Conservation (phyloP, 345 rosid genomes). For the Diplotaxis tenuifolia region DNA sequence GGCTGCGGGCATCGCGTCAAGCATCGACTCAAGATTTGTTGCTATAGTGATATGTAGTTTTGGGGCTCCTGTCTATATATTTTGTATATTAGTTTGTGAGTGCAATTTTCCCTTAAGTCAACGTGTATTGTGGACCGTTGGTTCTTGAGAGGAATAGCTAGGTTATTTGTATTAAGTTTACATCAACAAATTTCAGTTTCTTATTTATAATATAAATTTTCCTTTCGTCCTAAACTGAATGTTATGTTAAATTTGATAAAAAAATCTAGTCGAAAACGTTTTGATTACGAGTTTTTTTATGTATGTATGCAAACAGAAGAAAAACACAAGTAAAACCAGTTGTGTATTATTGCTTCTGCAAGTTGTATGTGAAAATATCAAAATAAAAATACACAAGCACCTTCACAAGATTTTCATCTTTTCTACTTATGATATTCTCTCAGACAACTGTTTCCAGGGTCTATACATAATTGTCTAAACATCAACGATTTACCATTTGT, state of each 20-base stretch:
- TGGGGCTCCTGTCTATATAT: neutral
- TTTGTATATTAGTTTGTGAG: constrained; percentile 22
- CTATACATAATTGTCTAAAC: constrained; percentile 6
- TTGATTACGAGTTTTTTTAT: neutral
- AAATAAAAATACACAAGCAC: neutral
- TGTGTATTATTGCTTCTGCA: neutral
- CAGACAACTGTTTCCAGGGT: neutral
- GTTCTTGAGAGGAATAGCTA: constrained; percentile 32
- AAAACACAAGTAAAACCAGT: neutral
- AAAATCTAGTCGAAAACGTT: neutral
- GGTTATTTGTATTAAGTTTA: constrained; percentile 14
- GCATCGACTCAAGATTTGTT: constrained; percentile 28
- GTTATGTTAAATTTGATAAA: neutral
- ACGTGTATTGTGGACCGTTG: constrained; percentile 32
- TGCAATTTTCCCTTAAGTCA: constrained; percentile 27
- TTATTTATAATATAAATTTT: neutral
- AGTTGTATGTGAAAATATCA: neutral
- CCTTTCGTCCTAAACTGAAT: neutral
- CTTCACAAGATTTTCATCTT: neutral
- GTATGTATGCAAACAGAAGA: neutral
- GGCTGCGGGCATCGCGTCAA: constrained; percentile 18
- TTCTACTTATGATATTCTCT: neutral
- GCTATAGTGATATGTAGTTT: constrained; percentile 1
- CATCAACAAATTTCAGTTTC: neutral
- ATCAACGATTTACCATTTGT: neutral